These are phyloP conservation scores for Platismatia glauca DNA, from an alignment of 495 filamentous ascomycete genomes.

Conservation along the genomic window DNA sequence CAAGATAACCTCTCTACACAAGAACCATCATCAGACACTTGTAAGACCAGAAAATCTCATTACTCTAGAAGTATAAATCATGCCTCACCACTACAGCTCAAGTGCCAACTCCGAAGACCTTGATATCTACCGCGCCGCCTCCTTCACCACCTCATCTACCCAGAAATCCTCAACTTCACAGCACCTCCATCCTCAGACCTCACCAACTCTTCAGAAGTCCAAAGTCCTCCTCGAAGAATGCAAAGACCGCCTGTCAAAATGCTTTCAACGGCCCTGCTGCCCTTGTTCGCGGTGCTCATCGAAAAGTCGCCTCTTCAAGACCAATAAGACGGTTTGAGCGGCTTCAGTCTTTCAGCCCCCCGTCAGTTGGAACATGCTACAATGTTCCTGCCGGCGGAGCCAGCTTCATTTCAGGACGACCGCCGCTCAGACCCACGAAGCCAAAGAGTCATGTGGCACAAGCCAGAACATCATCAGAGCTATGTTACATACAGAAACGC, in stretches of 20 bases:
- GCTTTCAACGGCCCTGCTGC: neutral
- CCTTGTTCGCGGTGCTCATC: neutral
- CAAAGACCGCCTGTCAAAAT: neutral
- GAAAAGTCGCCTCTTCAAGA: neutral
- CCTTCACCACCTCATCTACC: neutral
- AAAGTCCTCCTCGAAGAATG: neutral
- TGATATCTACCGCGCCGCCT: neutral
- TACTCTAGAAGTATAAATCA: neutral
- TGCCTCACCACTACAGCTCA: neutral
- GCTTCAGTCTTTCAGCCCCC: neutral
- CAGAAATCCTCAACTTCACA: neutral
- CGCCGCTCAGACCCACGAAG: too few species aligned
- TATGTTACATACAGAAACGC: too few species aligned
- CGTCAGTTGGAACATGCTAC: too few species aligned
- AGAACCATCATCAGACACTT: neutral
- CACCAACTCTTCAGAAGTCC: neutral
- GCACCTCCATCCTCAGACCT: neutral
- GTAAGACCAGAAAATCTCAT: neutral
- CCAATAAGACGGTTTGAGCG: neutral
- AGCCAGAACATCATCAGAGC: too few species aligned
- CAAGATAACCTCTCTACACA: neutral
- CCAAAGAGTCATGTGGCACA: too few species aligned
- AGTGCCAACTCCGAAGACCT: neutral
- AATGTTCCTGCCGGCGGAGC: too few species aligned
- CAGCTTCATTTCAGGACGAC: too few species aligned